phyloP scores from a whole-genome alignment of 2,329 filamentous ascomycete species.

The Ascosphaera apis region DNA sequence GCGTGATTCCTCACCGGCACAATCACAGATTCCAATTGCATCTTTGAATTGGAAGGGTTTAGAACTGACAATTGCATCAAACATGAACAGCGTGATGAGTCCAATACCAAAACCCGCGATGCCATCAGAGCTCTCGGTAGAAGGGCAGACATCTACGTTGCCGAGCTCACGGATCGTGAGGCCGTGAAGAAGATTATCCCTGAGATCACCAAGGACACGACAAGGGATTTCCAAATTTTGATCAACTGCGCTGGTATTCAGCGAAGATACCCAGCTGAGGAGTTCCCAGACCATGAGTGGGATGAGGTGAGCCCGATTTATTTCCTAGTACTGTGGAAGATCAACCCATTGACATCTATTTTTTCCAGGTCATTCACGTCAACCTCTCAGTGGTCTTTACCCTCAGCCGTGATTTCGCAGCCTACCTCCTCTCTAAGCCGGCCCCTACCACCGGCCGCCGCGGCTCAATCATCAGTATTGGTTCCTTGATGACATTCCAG shows the following conservation, averaged over 20 bases:
- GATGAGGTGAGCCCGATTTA: constrained; percentile 24
- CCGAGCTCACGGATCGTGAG: constrained; percentile 20
- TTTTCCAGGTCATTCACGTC: constrained; percentile 49
- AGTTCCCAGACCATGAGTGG: constrained; percentile 59
- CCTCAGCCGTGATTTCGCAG: constrained; percentile 52
- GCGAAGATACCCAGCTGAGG: constrained; percentile 47
- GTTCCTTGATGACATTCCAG: constrained; percentile 59
- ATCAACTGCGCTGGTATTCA: constrained; percentile 80
- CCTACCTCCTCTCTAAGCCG: constrained; percentile 40
- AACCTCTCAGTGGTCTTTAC: constrained; percentile 69
- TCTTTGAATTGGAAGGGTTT: no score
- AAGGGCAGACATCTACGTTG: constrained; percentile 20
- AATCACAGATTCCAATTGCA: no score
- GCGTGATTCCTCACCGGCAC: no score
- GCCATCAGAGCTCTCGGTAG: constrained; percentile 17
- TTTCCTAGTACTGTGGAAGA: background rate
- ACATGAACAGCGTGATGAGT: constrained; percentile 27
- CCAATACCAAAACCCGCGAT: constrained; percentile 22
- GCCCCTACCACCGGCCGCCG: constrained; percentile 26
- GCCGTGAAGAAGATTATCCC: constrained; percentile 20
- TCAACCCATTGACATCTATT: background rate
- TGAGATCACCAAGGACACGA: constrained; percentile 15
- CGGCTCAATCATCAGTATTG: constrained; percentile 61
- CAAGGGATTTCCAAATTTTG: constrained; percentile 44
- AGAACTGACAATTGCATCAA: background rate